Percentiles rank a stretch among this genome's conserved stretches.
These are phyloP conservation scores for Globisporangium sylvaticum DNA, from an alignment of 352 stramenopile genomes.

Conservation along the genomic window DNA sequence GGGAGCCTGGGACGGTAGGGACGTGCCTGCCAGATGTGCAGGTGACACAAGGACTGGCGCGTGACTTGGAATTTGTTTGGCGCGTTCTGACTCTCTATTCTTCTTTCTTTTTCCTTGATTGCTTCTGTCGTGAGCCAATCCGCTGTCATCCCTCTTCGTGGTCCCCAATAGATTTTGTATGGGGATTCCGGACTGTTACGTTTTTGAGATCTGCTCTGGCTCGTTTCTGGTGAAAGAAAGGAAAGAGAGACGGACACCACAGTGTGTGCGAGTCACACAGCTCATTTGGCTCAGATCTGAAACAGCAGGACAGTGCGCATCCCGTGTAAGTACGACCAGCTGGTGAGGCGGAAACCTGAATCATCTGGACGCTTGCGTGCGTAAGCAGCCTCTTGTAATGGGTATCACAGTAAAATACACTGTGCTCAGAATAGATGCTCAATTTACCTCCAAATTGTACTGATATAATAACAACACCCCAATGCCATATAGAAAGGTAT, in stretches of 20 bases:
- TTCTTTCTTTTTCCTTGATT: not conserved
- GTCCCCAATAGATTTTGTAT: not conserved
- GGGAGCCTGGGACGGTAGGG: not conserved
- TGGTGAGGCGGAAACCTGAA: not conserved
- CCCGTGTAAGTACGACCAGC: not conserved
- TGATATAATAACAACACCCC: too few species aligned
- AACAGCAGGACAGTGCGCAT: not conserved
- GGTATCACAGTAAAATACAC: not conserved
- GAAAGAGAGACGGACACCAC: not conserved
- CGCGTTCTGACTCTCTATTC: slow-evolving; percentile 1
- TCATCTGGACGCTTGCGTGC: not conserved
- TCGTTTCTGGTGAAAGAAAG: not conserved
- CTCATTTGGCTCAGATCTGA: not conserved
- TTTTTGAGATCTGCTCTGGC: not conserved
- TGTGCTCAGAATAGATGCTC: not conserved
- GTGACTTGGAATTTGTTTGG: not conserved
- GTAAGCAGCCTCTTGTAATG: not conserved
- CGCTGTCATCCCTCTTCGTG: not conserved
- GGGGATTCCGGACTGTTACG: not conserved
- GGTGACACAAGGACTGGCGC: not conserved
- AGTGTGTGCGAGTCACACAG: too few species aligned
- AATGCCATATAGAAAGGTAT: too few species aligned
- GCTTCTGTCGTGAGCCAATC: not conserved
- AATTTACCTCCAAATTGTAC: too few species aligned
- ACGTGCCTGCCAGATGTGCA: not conserved